phyloP scores from a whole-genome alignment of 306 rosid genomes.

The Quercus suber region DNA sequence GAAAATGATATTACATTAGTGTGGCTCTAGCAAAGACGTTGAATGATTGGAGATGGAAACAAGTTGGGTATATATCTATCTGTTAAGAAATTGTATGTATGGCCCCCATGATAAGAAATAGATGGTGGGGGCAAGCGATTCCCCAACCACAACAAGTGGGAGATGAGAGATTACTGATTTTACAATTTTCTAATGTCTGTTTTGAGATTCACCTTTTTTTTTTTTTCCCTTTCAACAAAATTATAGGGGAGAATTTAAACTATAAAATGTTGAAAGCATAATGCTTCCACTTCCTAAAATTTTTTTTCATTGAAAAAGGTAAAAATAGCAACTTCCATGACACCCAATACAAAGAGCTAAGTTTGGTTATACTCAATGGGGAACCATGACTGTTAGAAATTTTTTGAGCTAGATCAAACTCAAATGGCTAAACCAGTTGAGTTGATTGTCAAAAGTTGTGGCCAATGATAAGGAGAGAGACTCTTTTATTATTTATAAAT shows the following conservation, averaged over 20 bases:
- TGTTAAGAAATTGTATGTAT: conserved; percentile 32
- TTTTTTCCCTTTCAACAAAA: not conserved
- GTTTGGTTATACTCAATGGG: too few species aligned
- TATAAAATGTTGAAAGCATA: not conserved
- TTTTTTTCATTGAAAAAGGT: not conserved
- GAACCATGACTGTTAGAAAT: too few species aligned
- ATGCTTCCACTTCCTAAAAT: not conserved
- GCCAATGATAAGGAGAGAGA: too few species aligned
- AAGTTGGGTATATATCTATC: conserved; percentile 21
- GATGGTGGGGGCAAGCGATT: conserved; percentile 59
- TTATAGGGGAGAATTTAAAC: not conserved
- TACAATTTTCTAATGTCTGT: not conserved
- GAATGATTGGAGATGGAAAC: conserved; percentile 49
- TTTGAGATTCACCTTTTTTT: not conserved
- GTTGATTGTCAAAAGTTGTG: too few species aligned
- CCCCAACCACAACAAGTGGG: conserved; percentile 58
- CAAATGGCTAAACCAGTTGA: too few species aligned
- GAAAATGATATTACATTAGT: conserved; percentile 46
- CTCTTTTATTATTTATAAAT: too few species aligned
- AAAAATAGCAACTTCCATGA: not conserved
- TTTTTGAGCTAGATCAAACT: too few species aligned
- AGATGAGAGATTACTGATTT: conserved; percentile 5
- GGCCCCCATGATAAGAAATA: conserved; percentile 31
- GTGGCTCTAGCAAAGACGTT: conserved; percentile 36
- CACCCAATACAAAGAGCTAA: not conserved